Evolutionary conservation across 2,329 filamentous ascomycete genomes (phyloP), one percentile per base, ranked within the genome.

Genomic region (Colletotrichum sp.): DNA sequence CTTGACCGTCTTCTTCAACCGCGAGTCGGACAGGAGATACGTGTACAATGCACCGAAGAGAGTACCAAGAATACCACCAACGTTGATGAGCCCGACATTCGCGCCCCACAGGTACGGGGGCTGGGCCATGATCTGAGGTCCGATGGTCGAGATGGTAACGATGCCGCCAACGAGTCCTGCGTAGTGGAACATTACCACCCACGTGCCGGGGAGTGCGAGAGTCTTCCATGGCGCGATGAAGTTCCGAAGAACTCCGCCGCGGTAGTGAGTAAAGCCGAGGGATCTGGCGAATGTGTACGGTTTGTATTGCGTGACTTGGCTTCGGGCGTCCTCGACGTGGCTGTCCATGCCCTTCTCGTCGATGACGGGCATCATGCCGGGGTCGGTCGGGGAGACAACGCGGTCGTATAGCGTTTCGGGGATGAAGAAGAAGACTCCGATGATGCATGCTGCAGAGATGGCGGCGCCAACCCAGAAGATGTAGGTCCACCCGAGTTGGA

Each of bases 131-230:
- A 85, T 28, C 28, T 83, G 78, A 0, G 85, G 81, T 0, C 84
- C 85, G 1, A 86, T 80, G 3, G 82, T 82, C 0, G 84, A 84
- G 4, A 86, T 82, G 1, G 84, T 82, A 2, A 84, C 81, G 4
- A 83, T 80, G 4, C 81, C 82, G 4, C 84, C 85, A 0, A 86
- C 83, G 0, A 86, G 78, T 0, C 83, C 83, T 12, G 83, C 83
- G 34, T 85, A 86, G 65, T 85, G 84, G 4, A 85, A 72, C 80
- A 83, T 86, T 2, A 84, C 81, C 0, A 86, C 78, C 84, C 83
- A 85, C 0, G 81, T 82, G 0, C 82, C 82, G 0, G 84, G 85
- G 0, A 86, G 79, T 1, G 66, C 70, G 8, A 84, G 79, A 0
- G 82, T 83, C 5, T 63, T 72, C 79, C 82, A 82, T 3, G 82